Evolutionary conservation across 805 yeast genomes (phyloP).

Genomic region (Cyberlindnera subsufficiens): DNA sequence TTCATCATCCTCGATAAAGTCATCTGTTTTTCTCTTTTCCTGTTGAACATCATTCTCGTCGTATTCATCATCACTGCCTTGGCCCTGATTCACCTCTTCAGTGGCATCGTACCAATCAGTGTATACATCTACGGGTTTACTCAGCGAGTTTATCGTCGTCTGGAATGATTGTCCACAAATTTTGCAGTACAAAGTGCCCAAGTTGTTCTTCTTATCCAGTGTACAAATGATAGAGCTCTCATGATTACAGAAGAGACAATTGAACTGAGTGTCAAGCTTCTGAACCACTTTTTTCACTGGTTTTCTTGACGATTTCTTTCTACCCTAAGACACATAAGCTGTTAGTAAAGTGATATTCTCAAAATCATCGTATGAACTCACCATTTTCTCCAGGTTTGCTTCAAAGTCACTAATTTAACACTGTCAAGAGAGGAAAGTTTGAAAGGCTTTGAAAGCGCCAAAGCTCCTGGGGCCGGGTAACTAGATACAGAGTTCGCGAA

Average conservation of each 20-base stretch:
- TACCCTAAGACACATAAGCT: conserved; percentile 41
- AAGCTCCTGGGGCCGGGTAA: too few species aligned
- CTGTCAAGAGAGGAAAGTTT: too few species aligned
- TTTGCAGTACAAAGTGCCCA: conserved; percentile 84
- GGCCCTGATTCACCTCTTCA: conserved; percentile 47
- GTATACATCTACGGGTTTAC: conserved; percentile 91
- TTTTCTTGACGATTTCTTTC: conserved; percentile 79
- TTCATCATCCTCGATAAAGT: conserved; percentile 21
- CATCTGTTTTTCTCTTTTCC: conserved; percentile 14
- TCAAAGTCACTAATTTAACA: neutral
- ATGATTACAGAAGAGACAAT: conserved; percentile 93
- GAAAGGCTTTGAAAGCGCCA: too few species aligned
- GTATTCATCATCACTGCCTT: conserved; percentile 28
- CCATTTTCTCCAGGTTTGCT: conserved; percentile 6
- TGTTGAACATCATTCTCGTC: conserved; percentile 19
- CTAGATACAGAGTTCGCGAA: too few species aligned
- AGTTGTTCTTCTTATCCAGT: conserved; percentile 76
- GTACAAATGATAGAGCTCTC: conserved; percentile 87
- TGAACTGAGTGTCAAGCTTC: conserved; percentile 73
- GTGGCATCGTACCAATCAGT: conserved; percentile 99
- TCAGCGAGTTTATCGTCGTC: conserved; percentile 66
- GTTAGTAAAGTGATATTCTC: conserved; percentile 3
- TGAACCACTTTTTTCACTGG: conserved; percentile 78
- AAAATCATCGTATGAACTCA: neutral
- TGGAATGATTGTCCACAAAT: conserved; percentile 94